Base-by-base conservation (phyloP, 306 rosid species). In the Clitoria ternatea region DNA sequence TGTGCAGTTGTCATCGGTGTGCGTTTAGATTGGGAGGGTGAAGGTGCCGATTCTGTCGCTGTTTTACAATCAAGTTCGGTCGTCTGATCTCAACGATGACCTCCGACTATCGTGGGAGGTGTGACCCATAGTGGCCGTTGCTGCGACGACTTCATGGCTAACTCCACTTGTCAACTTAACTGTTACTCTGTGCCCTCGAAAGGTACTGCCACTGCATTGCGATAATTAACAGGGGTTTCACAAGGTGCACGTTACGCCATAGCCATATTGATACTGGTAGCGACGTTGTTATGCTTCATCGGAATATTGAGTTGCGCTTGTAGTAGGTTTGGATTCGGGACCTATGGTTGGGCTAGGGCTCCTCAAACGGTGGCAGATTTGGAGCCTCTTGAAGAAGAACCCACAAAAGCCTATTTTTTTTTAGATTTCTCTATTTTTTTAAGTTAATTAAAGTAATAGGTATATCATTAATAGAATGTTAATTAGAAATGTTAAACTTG, bases 91-190 rank as follows among this genome's bases (percentile, higher is more conserved):
- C 24, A 45, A 11, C 47, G 74, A 71, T 0, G 55, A 87, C 9
- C 78, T 91, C 0, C 76, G 86, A 4, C 73, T 91, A 8, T 73
- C 71, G 26, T 91, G 97, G 97, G 76, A 79, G 89, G 97, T 39
- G 90, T 81, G 70, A 33, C 73, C 0, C 77, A 23, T 0, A 91
- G 93, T 15, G 91, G 88, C n/a, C 73, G 74, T 0, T n/a, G n/a
- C n/a, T 91, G 97, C 69, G 97, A n/a, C n/a, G n/a, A 84, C 1
- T 76, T 76, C 7, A 45, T 56, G 67, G 63, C 57, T 32, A 72
- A 77, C 36, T 59, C 86, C 15, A 82, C 61, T 26, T 29, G 35
- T 48, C 64, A 75, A 47, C 62, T 87, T 27, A 79, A 33, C 2
- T 91, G 97, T 82, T 84, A 69, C 33, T 35, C 37, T 65, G 13